phyloP scores from a whole-genome alignment of 305 asterid genomes.

The Fraxinus albicans region DNA sequence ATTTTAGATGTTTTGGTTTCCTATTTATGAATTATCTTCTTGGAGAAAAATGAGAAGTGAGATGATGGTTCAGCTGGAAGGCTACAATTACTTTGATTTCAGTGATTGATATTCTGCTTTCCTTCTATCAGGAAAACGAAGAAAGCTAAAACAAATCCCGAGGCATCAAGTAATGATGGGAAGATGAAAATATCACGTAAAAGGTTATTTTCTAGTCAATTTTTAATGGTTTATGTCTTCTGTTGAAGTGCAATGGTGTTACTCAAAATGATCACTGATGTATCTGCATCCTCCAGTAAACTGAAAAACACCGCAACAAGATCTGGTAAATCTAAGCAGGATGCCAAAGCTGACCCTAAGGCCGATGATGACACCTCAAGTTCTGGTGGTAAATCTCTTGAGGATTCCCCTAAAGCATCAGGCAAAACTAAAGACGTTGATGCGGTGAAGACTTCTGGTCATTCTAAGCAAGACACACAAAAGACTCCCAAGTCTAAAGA shows the following conservation, averaged over 20 bases:
- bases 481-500: constrained; percentile 48
- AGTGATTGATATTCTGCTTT: constrained; percentile 21
- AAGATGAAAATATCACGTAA: constrained; percentile 52
- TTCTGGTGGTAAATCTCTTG: constrained; percentile 45
- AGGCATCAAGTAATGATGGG: constrained; percentile 47
- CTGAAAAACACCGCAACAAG: constrained; percentile 44
- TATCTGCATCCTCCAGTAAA: constrained; percentile 47
- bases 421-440: constrained; percentile 54
- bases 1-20: neutral
- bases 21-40: neutral
- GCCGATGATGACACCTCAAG: constrained; percentile 39
- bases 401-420: constrained; percentile 46
- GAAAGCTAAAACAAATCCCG: constrained; percentile 47
- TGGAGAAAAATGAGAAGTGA: neutral
- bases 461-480: constrained; percentile 46
- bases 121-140: constrained; percentile 47
- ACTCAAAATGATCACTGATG: constrained; percentile 21
- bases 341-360: constrained; percentile 45
- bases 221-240: constrained; percentile 2
- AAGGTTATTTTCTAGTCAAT: constrained; percentile 38
- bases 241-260: constrained; percentile 1
- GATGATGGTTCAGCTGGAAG: neutral
- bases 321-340: constrained; percentile 55
- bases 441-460: constrained; percentile 46
- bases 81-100: constrained; percentile 2